Conservation (phyloP, 805 yeast genomes). For the Spathaspora arborariae region DNA sequence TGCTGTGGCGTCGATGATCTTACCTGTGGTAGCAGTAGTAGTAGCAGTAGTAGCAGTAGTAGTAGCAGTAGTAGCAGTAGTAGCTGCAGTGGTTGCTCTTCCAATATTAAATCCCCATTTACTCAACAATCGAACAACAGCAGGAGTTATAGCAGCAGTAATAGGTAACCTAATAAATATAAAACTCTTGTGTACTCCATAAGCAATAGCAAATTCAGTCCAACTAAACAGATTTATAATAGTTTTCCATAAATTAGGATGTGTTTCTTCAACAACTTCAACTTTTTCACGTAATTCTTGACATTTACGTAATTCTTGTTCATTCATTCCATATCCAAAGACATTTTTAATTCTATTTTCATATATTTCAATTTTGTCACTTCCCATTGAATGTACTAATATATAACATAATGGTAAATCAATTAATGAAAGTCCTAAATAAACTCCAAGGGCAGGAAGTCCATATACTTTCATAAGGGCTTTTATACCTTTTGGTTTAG, state of each 20-base stretch:
- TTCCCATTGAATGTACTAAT: conserved; percentile 83
- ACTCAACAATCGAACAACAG: conserved; percentile 60
- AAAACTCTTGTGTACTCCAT: conserved; percentile 87
- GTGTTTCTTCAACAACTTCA: conserved; percentile 16
- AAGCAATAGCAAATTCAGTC: conserved; percentile 87
- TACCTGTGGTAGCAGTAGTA: conserved; percentile 7
- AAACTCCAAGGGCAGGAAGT: conserved; percentile 84
- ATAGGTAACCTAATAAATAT: conserved; percentile 81
- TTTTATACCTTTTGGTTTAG: conserved; percentile 48
- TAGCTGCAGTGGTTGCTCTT: conserved; percentile 41
- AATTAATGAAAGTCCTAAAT: conserved; percentile 63
- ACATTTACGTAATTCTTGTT: conserved; percentile 35
- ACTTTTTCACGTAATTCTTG: conserved; percentile 28
- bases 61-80: conserved; percentile 17
- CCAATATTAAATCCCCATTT: conserved; percentile 81
- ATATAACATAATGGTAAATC: conserved; percentile 84
- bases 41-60: conserved; percentile 20
- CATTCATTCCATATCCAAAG: conserved; percentile 59
- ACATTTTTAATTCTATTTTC: conserved; percentile 57
- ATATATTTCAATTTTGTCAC: conserved; percentile 67
- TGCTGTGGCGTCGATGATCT: conserved; percentile 39
- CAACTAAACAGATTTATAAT: conserved; percentile 43
- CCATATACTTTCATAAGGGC: conserved; percentile 83
- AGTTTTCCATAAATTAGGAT: conserved; percentile 7
- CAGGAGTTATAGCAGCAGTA: conserved; percentile 89